Evolutionary conservation across 2,329 filamentous ascomycete species (phyloP).

Genomic region (Aspergillus quadricinctus): DNA sequence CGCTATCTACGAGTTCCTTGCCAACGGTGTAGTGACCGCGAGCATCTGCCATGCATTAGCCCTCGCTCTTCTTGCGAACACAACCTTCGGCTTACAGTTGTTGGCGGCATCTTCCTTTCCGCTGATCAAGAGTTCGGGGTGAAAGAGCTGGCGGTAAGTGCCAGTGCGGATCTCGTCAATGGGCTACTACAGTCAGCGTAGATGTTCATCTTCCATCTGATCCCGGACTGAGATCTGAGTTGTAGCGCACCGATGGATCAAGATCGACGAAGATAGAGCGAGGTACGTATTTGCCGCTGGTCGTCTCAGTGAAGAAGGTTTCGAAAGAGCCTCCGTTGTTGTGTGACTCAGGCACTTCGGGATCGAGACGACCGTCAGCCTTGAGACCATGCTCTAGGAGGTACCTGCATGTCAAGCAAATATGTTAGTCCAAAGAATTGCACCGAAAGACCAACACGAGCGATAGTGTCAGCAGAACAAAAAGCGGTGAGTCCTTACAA

Average conservation of each 20-base stretch:
- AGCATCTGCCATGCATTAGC: constrained; percentile 47
- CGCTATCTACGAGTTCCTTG: constrained; percentile 61
- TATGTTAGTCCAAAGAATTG: neutral
- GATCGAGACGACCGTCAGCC: constrained; percentile 56
- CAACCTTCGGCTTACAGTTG: constrained; percentile 49
- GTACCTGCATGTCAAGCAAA: constrained; percentile 44
- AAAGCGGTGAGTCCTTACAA: constrained; percentile 50
- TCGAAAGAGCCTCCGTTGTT: constrained; percentile 56
- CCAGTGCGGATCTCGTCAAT: constrained; percentile 65
- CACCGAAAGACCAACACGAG: neutral
- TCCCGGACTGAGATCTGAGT: neutral
- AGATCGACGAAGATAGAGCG: constrained; percentile 65
- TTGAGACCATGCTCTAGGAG: constrained; percentile 63
- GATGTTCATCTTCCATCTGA: neutral
- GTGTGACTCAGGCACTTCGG: constrained; percentile 49
- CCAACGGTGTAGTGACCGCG: constrained; percentile 66
- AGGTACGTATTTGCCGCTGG: constrained; percentile 62
- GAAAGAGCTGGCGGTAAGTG: constrained; percentile 59
- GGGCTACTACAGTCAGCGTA: constrained; percentile 39
- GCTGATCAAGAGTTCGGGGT: constrained; percentile 62
- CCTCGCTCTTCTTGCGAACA: neutral
- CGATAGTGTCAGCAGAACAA: constrained; percentile 8
- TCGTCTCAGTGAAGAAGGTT: constrained; percentile 64
- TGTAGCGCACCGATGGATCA: constrained; percentile 53
- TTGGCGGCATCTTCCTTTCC: constrained; percentile 67